These are phyloP conservation scores for Xylaria arbuscula DNA, from an alignment of 2,329 filamentous ascomycete genomes.

Conservation along the genomic window DNA sequence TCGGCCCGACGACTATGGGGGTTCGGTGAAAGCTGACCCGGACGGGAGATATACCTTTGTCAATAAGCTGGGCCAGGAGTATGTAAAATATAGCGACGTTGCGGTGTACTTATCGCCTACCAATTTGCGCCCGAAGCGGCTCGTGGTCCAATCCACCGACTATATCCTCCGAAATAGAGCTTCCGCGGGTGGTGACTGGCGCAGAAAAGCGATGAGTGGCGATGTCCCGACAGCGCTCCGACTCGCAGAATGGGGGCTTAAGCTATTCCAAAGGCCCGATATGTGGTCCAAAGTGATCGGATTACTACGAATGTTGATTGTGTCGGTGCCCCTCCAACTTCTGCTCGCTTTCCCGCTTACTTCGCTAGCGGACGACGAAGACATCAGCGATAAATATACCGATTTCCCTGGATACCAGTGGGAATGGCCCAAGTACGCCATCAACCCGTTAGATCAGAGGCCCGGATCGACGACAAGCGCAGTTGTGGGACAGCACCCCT, in stretches of 20 bases:
- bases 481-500: constrained; percentile 11
- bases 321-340: constrained; percentile 42
- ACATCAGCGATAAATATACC: constrained; percentile 38
- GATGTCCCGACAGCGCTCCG: constrained; percentile 39
- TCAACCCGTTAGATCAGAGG: constrained; percentile 43
- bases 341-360: constrained; percentile 36
- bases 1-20: constrained; percentile 35
- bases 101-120: constrained; percentile 46
- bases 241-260: constrained; percentile 40
- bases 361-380: constrained; percentile 38
- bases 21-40: constrained; percentile 14
- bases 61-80: constrained; percentile 42
- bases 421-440: constrained; percentile 45
- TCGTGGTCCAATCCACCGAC: constrained; percentile 42
- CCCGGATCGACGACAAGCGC: constrained; percentile 23
- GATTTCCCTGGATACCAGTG: constrained; percentile 44
- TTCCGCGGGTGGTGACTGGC: constrained; percentile 40
- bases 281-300: constrained; percentile 30
- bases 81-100: constrained; percentile 45
- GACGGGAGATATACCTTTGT: constrained; percentile 40
- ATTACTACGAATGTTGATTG: constrained; percentile 28
- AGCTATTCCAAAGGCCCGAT: no score
- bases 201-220: constrained; percentile 39
- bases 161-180: constrained; percentile 34
- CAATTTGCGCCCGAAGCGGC: constrained; percentile 38